Evolutionary conservation across 2,329 filamentous ascomycete species (phyloP).

Genomic region (Apiospora phragmitis): DNA sequence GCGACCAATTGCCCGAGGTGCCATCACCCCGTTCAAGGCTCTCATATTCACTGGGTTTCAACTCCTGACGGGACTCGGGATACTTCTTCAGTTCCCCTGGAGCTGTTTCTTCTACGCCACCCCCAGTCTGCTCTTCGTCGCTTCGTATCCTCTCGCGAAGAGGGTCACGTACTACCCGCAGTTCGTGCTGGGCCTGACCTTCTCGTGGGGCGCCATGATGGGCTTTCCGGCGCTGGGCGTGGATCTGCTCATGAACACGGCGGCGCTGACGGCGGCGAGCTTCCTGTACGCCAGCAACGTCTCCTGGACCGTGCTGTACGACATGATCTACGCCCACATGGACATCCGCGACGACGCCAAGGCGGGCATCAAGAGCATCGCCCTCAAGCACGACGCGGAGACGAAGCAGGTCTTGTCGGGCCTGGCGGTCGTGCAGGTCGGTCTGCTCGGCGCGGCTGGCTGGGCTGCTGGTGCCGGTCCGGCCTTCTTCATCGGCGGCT

Average conservation of each 20-base stretch:
- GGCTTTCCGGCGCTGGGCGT: constrained; percentile 82
- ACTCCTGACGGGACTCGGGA: constrained; percentile 69
- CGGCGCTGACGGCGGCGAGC: constrained; percentile 65
- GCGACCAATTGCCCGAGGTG: constrained; percentile 78
- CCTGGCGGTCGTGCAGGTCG: constrained; percentile 68
- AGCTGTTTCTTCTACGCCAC: constrained; percentile 76
- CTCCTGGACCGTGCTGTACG: constrained; percentile 85
- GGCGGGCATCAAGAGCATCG: constrained; percentile 87
- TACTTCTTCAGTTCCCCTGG: constrained; percentile 75
- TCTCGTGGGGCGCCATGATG: constrained; percentile 88
- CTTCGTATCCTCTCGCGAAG: constrained; percentile 80
- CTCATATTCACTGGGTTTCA: constrained; percentile 74
- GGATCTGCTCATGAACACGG: constrained; percentile 65
- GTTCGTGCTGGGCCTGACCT: constrained; percentile 78
- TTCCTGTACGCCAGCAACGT: constrained; percentile 77
- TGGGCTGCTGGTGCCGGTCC: constrained; percentile 66
- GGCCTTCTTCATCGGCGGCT: constrained; percentile 67
- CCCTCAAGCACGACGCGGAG: constrained; percentile 73
- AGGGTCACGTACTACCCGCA: constrained; percentile 87
- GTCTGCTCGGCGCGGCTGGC: constrained; percentile 70
- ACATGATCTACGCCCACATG: constrained; percentile 94
- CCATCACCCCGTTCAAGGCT: constrained; percentile 70
- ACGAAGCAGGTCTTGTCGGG: constrained; percentile 76
- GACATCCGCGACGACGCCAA: constrained; percentile 84
- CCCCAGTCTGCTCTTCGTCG: constrained; percentile 73